phyloP scores from a whole-genome alignment of 352 stramenopile species.

The Phytophthora citricola region DNA sequence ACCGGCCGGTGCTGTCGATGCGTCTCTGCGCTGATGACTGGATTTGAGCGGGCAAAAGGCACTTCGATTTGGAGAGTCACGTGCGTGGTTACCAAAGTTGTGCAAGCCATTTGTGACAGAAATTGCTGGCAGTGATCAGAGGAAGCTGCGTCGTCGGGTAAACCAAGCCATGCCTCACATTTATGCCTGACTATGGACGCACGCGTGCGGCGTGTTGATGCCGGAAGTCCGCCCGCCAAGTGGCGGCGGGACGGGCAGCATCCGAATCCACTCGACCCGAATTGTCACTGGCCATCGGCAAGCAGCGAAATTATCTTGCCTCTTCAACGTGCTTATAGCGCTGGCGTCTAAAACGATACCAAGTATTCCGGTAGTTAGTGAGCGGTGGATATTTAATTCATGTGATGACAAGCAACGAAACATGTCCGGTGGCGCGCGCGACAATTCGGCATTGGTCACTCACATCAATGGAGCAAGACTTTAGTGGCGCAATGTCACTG shows the following conservation, averaged over 20 bases:
- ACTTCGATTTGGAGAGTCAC: conserved; percentile 15
- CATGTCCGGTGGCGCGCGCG: no score
- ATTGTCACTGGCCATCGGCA: neutral
- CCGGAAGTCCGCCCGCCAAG: neutral
- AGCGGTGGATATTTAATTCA: no score
- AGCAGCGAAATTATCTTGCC: no score
- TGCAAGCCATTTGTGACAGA: conserved; percentile 2
- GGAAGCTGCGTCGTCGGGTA: conserved; percentile 5
- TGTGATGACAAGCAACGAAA: no score
- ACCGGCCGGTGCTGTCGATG: conserved; percentile 6
- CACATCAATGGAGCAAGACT: no score
- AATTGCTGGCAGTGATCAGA: conserved; percentile 9
- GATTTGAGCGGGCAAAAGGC: conserved; percentile 5
- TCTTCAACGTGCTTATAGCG: no score
- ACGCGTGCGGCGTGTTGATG: conserved; percentile 11
- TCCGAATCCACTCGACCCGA: conserved; percentile 14
- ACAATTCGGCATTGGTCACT: no score
- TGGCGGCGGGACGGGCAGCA: neutral
- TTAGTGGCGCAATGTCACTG: no score
- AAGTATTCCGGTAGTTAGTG: no score
- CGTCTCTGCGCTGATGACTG: conserved; percentile 22
- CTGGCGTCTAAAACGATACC: no score
- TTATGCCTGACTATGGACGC: conserved; percentile 5
- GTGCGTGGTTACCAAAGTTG: conserved; percentile 11
- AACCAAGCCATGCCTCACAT: conserved; percentile 2